Evolutionary conservation across 768 basidiomycete species (phyloP).

Genomic region (Suillus alpinus): DNA sequence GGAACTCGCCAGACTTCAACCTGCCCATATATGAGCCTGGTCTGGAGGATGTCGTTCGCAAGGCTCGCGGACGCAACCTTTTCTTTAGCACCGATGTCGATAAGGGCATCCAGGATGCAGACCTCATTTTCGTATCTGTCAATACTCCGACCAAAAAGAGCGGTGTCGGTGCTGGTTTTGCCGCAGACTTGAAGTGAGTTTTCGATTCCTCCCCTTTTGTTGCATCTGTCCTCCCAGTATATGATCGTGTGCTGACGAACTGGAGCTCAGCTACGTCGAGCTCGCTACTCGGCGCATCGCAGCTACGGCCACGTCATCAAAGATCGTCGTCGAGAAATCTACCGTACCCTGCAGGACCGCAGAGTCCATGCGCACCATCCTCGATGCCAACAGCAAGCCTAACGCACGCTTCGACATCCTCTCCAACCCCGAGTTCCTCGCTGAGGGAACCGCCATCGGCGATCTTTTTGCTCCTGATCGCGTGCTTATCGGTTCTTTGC

Average conservation of each 20-base stretch:
- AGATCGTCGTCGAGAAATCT: slow-evolving; percentile 99
- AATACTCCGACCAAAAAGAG: slow-evolving; percentile 99
- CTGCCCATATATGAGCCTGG: slow-evolving; percentile 99
- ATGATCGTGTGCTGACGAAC: background rate
- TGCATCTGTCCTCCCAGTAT: slow-evolving; percentile 4
- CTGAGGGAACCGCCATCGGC: slow-evolving; percentile 93
- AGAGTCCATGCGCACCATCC: slow-evolving; percentile 98
- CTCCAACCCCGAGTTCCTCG: slow-evolving; percentile 99
- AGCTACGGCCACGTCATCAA: slow-evolving; percentile 81
- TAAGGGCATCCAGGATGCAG: slow-evolving; percentile 88
- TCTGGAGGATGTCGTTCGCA: slow-evolving; percentile 84
- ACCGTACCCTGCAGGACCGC: slow-evolving; percentile 99
- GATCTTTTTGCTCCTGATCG: slow-evolving; percentile 92
- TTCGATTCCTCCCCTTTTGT: slow-evolving; percentile 9
- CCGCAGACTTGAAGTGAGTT: slow-evolving; percentile 94
- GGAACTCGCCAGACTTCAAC: slow-evolving; percentile 84
- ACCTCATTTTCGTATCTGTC: slow-evolving; percentile 97
- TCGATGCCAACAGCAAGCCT: slow-evolving; percentile 95
- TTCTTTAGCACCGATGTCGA: slow-evolving; percentile 97
- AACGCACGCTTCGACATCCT: slow-evolving; percentile 94
- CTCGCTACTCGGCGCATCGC: slow-evolving; percentile 96
- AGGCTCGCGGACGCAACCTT: slow-evolving; percentile 89
- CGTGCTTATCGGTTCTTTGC: slow-evolving; percentile 94
- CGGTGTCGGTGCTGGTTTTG: slow-evolving; percentile 96
- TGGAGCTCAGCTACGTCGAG: slow-evolving; percentile 80